Evolutionary conservation across 2,329 filamentous ascomycete genomes (phyloP), one percentile per base, ranked within the genome.

Genomic region (Trichoderma atroviride): DNA sequence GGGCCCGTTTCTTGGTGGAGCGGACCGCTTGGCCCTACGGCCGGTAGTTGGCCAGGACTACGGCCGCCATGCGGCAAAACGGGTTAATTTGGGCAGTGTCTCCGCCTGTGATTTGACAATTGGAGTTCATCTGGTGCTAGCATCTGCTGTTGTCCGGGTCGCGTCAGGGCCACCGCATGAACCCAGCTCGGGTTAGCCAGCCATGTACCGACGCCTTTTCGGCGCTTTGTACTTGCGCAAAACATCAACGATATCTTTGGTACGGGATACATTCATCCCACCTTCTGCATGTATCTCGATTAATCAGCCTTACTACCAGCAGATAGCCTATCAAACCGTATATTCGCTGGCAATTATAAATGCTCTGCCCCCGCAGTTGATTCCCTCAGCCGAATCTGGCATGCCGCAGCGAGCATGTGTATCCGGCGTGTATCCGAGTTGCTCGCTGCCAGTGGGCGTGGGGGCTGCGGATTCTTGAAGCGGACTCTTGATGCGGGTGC

Each of bases 1-100:
- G 37, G 52, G 52, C 19, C 62, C 63, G 37, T 33, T 47, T 11
- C 19, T 10, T 33, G 19, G 63, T 66, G 63, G 63, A 66, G 63
- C 53, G 33, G n/a, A 57, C 33, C 37, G 52, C 35, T n/a, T 29
- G 13, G 43, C 52, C 27, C 27, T 57, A 55, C 31, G 53, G 24
- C 35, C 53, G 62, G 53, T 55, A 57, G 14, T 50, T 66, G 52
- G 53, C 63, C 53, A 47, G 24, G 40, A 35, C 24, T 43, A 53
- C 47, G n/a, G 35, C 27, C 60, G 43, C 27, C 55, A 33, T 19
- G 50, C 61, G 50, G 52, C 50, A 56, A 43, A 22, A 35, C 55
- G 50, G 60, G 47, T 53, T 55, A 37, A 40, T 63, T 37, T 55
- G 4, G 60, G 24, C 37, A 58, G 37, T 11, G 37, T 24, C 11